Evolutionary conservation across 148 eudicot genomes (phyloP).

Genomic region (Persicaria maculosa): DNA sequence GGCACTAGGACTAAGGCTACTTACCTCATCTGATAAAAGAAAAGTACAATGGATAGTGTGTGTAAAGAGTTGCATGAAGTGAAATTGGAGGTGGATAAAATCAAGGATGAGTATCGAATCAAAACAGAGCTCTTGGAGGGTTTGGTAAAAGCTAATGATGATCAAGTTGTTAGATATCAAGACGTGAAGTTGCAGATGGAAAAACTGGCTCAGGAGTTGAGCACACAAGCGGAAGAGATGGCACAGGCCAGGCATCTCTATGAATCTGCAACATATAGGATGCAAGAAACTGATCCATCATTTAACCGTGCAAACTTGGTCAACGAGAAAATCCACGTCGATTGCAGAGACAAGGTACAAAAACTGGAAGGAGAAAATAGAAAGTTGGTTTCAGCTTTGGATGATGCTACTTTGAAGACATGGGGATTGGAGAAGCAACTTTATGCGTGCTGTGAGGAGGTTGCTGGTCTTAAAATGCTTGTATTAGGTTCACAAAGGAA

Average conservation of each 20-base stretch:
- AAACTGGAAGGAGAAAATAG: conserved; percentile 50
- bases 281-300: conserved; percentile 38
- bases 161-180: conserved; percentile 34
- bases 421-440: conserved; percentile 35
- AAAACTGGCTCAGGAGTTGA: conserved; percentile 37
- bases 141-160: conserved; percentile 46
- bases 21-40: not conserved
- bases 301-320: conserved; percentile 38
- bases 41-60: conserved; percentile 36
- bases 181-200: conserved; percentile 45
- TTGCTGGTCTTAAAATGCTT: conserved; percentile 37
- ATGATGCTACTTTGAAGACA: conserved; percentile 40
- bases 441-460: conserved; percentile 34
- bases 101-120: conserved; percentile 39
- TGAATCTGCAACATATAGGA: conserved; percentile 37
- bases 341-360: conserved; percentile 41
- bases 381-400: conserved; percentile 46
- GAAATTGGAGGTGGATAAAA: conserved; percentile 38
- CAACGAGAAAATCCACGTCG: conserved; percentile 41
- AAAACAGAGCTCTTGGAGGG: conserved; percentile 42
- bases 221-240: conserved; percentile 43
- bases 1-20: not conserved
- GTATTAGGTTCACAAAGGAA: conserved; percentile 37
- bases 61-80: conserved; percentile 45
- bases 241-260: conserved; percentile 39